These are phyloP conservation scores for Fereydounia khargensis DNA, from an alignment of 1,284 basidiomycete genomes.

Conservation along the genomic window DNA sequence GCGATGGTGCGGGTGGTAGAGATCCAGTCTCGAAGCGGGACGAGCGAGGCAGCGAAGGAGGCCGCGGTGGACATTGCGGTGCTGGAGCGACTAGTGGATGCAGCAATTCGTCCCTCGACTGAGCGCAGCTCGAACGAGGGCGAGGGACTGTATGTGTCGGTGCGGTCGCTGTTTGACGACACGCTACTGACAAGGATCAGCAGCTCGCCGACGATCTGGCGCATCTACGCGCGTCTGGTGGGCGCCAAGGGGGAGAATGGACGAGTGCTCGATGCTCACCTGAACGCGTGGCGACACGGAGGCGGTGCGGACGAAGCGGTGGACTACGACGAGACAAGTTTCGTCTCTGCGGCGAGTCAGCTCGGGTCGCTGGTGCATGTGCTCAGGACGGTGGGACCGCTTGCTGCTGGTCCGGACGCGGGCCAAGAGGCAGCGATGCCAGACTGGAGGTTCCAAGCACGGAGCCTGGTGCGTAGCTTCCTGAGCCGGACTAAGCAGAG, in stretches of 20 bases:
- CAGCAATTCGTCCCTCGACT: conserved; percentile 67
- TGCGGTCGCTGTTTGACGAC: conserved; percentile 70
- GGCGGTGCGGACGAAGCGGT: conserved; percentile 15
- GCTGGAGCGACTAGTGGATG: conserved; percentile 80
- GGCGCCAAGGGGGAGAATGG: conserved; percentile 33
- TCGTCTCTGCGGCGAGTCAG: no score
- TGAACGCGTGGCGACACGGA: conserved; percentile 34
- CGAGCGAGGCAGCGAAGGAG: conserved; percentile 59
- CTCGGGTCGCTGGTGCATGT: no score
- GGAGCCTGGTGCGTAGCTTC: conserved; percentile 83
- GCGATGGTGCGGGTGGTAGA: conserved; percentile 81
- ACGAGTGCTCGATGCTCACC: conserved; percentile 21
- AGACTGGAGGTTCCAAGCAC: conserved; percentile 79
- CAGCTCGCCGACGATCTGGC: conserved; percentile 53
- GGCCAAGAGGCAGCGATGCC: conserved; percentile 59
- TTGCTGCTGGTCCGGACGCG: conserved; percentile 15
- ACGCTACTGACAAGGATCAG: conserved; percentile 75
- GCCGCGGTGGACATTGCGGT: conserved; percentile 79
- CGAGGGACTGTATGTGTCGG: conserved; percentile 66
- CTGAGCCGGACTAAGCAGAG: conserved; percentile 67
- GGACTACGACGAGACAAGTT: conserved; percentile 8
- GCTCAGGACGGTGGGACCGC: no score
- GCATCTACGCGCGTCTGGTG: conserved; percentile 41
- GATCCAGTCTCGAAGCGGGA: conserved; percentile 61
- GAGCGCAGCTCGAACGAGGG: conserved; percentile 63